phyloP scores from a whole-genome alignment of 2,329 filamentous ascomycete species.

The Exophiala sideris region DNA sequence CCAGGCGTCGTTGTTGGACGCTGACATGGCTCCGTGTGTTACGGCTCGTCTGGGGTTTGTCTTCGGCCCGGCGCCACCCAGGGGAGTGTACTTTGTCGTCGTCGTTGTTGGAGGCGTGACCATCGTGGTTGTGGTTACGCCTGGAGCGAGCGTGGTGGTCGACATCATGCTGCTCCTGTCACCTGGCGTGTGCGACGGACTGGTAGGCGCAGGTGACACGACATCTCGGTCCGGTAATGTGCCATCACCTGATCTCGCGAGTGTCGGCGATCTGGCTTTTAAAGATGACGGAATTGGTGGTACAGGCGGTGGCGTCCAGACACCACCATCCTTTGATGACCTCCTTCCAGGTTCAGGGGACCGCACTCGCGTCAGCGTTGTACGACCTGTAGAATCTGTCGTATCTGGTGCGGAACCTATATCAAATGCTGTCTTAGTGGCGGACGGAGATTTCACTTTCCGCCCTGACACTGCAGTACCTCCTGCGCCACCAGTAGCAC shows the following conservation, averaged over 20 bases:
- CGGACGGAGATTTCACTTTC: slow-evolving; percentile 14
- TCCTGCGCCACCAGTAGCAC: neutral
- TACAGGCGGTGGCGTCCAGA: slow-evolving; percentile 23
- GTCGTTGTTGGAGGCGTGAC: slow-evolving; percentile 20
- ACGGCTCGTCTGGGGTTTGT: slow-evolving; percentile 39
- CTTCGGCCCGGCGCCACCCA: slow-evolving; percentile 46
- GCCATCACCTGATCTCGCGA: slow-evolving; percentile 8
- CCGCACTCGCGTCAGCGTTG: slow-evolving; percentile 1
- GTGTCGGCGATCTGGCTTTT: slow-evolving; percentile 10
- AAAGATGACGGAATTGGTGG: slow-evolving; percentile 23
- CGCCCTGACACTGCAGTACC: neutral
- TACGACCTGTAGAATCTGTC: slow-evolving; percentile 7
- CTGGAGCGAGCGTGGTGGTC: slow-evolving; percentile 6
- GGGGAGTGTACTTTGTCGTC: slow-evolving; percentile 34
- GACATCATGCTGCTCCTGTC: neutral
- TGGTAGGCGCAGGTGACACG: neutral
- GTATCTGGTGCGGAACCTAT: slow-evolving; percentile 1
- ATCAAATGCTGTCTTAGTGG: slow-evolving; percentile 11
- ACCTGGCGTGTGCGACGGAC: no score
- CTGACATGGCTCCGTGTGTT: slow-evolving; percentile 37
- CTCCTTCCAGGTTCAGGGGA: slow-evolving; percentile 12
- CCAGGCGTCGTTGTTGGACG: slow-evolving; percentile 45
- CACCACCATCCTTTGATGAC: neutral
- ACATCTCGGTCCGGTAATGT: slow-evolving; percentile 5
- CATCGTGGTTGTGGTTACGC: slow-evolving; percentile 19